phyloP scores from a whole-genome alignment of 1,284 basidiomycete species.

The Violaceomyces palustris region DNA sequence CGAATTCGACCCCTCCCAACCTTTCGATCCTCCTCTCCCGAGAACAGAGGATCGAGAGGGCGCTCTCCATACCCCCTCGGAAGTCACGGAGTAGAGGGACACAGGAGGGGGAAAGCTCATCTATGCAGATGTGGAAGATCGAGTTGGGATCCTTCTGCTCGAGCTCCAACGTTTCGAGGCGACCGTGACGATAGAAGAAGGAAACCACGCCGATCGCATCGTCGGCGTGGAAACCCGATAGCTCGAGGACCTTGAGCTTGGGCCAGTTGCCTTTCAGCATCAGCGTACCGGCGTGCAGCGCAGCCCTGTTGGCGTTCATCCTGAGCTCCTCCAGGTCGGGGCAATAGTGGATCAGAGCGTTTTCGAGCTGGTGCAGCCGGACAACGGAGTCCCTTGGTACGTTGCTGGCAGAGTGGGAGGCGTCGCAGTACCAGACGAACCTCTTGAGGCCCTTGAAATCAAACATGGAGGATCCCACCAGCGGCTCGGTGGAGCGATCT shows the following conservation, averaged over 20 bases:
- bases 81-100: background rate
- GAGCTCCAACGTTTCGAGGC: slow-evolving; percentile 1
- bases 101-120: slow-evolving; percentile 1
- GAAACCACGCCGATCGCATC: slow-evolving; percentile 1
- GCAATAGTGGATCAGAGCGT: background rate
- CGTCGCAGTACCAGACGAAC: slow-evolving; percentile 5
- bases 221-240: slow-evolving; percentile 2
- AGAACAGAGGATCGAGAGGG: slow-evolving; percentile 1
- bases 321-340: slow-evolving; percentile 8
- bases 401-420: background rate
- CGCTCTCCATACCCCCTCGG: slow-evolving; percentile 4
- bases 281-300: slow-evolving; percentile 2
- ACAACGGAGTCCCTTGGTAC: too few species aligned
- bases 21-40: background rate
- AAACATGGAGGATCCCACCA: background rate
- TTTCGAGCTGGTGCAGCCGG: slow-evolving; percentile 2
- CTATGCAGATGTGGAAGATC: slow-evolving; percentile 1
- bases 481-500: background rate
- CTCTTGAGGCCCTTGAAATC: background rate
- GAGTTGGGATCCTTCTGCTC: slow-evolving; percentile 5
- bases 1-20: slow-evolving; percentile 4
- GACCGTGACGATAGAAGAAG: slow-evolving; percentile 5
- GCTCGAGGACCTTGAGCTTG: slow-evolving; percentile 4
- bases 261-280: slow-evolving; percentile 3
- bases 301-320: background rate